Evolutionary conservation across 169 alveolate species (phyloP), one percentile per base, ranked within the genome.

Genomic region (Cryptosporidium ubiquitum): DNA sequence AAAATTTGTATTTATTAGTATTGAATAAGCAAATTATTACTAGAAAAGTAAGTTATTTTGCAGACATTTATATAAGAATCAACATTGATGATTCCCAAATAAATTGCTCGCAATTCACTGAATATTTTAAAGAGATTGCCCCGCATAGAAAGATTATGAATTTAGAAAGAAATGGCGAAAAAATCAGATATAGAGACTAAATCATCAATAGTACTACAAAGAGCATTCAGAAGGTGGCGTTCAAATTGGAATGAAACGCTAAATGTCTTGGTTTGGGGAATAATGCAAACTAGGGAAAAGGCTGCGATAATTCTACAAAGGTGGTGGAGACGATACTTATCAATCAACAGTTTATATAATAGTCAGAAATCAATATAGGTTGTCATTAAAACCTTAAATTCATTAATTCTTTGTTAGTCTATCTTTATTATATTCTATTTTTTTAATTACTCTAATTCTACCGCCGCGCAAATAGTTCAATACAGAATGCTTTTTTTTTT

Each of bases 151-250:
- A 23, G 64, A 55, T 55, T 7, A n/a, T 55, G 16, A 55, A 20
- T n/a, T 14, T 6, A 0, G 35, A 35, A 20, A n/a, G n/a, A 44
- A 70, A 70, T 70, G 84, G 29, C 61, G 16, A 44, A 5, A 35
- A 42, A 70, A 40, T 2, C 68, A 42, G 84, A 70, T 49, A 5
- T 49, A 2, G 68, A 70, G 37, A 70, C 68, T 31, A 79, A 79
- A 39, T 58, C 89, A 61, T 58, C 75, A 9, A 61, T 79, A 23
- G 37, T 79, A 37, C 68, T 79, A 5, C 89, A 79, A 16, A 79
- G 75, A 79, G 89, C 89, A 37, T 79, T 26, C 51, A 79, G 89
- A 20, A 37, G 52, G n/a, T 79, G 89, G 89, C 71, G 74, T 60
- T 37, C 74, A 58, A 44, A 39, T 66, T 79, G 89, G 89, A 40